A percentile compares a stretch with the other conserved stretches of the same genome.
Evolutionary conservation across 345 rosid species (phyloP).

Genomic region (Populus tremula): DNA sequence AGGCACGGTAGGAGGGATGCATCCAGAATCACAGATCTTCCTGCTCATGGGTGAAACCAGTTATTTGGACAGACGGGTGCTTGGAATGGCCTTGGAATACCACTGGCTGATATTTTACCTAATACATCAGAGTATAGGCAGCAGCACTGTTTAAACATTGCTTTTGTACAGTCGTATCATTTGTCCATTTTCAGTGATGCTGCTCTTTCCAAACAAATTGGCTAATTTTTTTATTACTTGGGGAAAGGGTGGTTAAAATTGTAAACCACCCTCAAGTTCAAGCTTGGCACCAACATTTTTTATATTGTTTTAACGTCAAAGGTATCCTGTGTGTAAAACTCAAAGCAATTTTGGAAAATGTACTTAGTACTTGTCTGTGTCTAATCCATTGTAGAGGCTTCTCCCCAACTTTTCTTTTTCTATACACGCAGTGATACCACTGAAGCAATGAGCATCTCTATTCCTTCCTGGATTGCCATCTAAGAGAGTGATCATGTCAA

Average conservation of each 20-base stretch:
- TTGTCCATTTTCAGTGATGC: background rate
- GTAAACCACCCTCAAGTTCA: conserved; percentile 5
- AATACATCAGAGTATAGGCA: background rate
- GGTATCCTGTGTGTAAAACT: background rate
- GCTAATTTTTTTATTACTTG: background rate
- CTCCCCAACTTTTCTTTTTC: background rate
- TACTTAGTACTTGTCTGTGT: background rate
- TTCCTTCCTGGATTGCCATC: background rate
- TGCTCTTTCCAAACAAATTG: conserved; percentile 11
- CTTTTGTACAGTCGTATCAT: conserved; percentile 12
- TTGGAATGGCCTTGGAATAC: background rate
- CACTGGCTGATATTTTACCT: background rate
- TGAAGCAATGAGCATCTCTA: background rate
- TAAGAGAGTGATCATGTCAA: background rate
- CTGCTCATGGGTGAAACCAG: background rate
- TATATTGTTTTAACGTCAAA: background rate
- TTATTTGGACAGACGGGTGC: background rate
- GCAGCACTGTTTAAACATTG: conserved; percentile 6
- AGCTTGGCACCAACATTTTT: background rate
- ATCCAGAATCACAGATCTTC: background rate
- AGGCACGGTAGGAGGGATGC: conserved; percentile 4
- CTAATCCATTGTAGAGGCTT: background rate
- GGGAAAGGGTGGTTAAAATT: conserved; percentile 8
- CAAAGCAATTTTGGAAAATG: background rate
- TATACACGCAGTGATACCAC: background rate